A percentile compares a stretch with the other conserved stretches of the same genome.
phyloP scores from a whole-genome alignment of 2,329 filamentous ascomycete species.

The Mariannaea sp. region DNA sequence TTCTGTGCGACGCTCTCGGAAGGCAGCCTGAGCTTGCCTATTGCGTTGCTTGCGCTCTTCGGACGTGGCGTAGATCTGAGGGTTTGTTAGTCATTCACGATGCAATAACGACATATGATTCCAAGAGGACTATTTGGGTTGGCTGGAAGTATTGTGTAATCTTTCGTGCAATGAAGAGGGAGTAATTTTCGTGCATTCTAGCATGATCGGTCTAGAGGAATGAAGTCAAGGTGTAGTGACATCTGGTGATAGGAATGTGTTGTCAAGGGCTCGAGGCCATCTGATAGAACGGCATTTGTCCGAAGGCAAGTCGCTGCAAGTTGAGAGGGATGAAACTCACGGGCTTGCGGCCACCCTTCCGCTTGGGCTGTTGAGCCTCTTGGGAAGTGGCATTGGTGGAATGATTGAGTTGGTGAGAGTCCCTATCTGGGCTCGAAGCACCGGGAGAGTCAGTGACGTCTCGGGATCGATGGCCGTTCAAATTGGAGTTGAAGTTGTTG shows the following conservation, averaged over 20 bases:
- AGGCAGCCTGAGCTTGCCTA: constrained; percentile 94
- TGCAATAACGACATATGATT: constrained; percentile 6
- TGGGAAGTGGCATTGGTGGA: constrained; percentile 46
- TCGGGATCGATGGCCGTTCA: constrained; percentile 47
- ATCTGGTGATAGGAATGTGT: neutral
- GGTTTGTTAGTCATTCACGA: constrained; percentile 24
- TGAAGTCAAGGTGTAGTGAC: neutral
- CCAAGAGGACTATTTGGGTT: neutral
- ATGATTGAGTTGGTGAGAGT: constrained; percentile 46
- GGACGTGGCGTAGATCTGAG: constrained; percentile 95
- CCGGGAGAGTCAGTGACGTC: constrained; percentile 67
- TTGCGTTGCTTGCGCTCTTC: constrained; percentile 98
- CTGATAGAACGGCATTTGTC: neutral
- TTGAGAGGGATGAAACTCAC: constrained; percentile 62
- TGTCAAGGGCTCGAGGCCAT: neutral
- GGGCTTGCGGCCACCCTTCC: constrained; percentile 96
- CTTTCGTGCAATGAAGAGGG: neutral
- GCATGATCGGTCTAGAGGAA: neutral
- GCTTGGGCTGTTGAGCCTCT: constrained; percentile 75
- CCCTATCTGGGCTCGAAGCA: constrained; percentile 64
- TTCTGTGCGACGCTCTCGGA: constrained; percentile 93
- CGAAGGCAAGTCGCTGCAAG: neutral
- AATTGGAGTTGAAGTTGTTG: constrained; percentile 40
- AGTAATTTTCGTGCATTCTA: neutral
- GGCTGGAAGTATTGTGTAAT: neutral